Evolutionary conservation across 2,329 filamentous ascomycete species (phyloP), one percentile per base, ranked within the genome.

Genomic region (Myriosclerotinia scirpicola): DNA sequence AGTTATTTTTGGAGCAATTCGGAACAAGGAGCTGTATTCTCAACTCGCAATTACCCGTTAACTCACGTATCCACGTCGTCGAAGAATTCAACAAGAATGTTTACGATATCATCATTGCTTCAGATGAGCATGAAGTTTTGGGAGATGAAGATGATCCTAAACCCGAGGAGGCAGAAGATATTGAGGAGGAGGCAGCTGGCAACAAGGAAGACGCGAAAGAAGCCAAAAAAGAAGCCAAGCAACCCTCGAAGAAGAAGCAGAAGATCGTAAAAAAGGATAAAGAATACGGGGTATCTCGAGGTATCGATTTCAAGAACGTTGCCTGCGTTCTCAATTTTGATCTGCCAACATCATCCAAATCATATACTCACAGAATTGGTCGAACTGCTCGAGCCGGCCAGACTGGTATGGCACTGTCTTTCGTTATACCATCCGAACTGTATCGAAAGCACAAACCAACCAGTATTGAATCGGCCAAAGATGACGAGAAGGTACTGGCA

Each of bases 71-170:
- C 50, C 94, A 99, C 76, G 93, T 97, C 2, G 94, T 99, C 3
- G 91, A 98, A 74, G 93, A 98, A 77, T 99, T 99, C 80, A 99
- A 98, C 81, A 91, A 91, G 79, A 91, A 92, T 64, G 88, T 98
- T 8, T 99, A 99, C 82, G 94, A 99, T 74, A 97, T 98, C 69
- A 93, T 99, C 72, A 97, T 99, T 73, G 95, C 95, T 0, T 93
- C 92, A 0, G 95, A 99, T 73, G 93, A 97, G 76, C 90, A 91
- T 71, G 93, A 96, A 75, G 86, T 96, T 14, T 78, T 97, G 14
- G 92, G 90, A 15, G 84, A 87, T 26, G 86, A 89, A 64, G 76
- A 77, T 30, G 70, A 73, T 59, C 65, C 71, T 65, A 67, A 71
- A 42, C 26, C 66, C 36, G 61, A 60, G 58, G 56, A 63, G 5